Evolutionary conservation across 2,329 filamentous ascomycete genomes (phyloP), one percentile per base, ranked within the genome.

Genomic region (Aspergillus luchuensis): DNA sequence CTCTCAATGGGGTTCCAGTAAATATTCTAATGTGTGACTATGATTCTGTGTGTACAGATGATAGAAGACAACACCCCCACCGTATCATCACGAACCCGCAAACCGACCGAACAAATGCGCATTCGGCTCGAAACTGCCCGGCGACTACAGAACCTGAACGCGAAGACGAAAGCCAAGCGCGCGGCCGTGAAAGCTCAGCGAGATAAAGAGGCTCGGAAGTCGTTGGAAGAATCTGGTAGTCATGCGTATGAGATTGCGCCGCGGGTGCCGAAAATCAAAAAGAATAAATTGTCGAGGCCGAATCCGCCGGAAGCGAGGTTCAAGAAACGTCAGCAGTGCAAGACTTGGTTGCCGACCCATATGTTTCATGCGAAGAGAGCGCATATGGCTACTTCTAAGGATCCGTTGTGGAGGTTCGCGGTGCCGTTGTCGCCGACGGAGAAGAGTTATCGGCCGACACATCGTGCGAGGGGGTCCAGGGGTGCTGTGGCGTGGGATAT

Each of bases 281-380:
- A 88, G 67, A 87, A 91, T 68, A 81, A 79, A 56, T 82, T 93
- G 54, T 90, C 91, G 57, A 81, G 85, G n/a, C 84, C 87, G 5
- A 80, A 80, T 5, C 81, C 74, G 74, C 87, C 87, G 2, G 84
- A 83, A 48, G 85, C 84, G 21, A 93, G 89, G 69, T 98, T 92
- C 73, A 87, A 89, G 66, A 95, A 92, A 77, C 88, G 95, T 33
- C 94, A 98, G 73, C 80, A 89, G 49, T 84, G 91, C 74, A 98
- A 98, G 80, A 92, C 91, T 2, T 97, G 94, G 92, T 81, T 99
- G 15, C 95, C 95, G 0, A 98, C 95, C 6, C 95, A 99, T 75
- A 79, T 96, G 65, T 99, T 91, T 85, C 93, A 97, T 77, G 89
- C 94, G 2, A 99, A 99, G 76, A 84, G 95, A 61, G 92, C 95